A percentile compares a stretch with the other conserved stretches of the same genome.
These are phyloP conservation scores for Cadophora gregata DNA, from an alignment of 2,329 filamentous ascomycete species.

Conservation along the genomic window DNA sequence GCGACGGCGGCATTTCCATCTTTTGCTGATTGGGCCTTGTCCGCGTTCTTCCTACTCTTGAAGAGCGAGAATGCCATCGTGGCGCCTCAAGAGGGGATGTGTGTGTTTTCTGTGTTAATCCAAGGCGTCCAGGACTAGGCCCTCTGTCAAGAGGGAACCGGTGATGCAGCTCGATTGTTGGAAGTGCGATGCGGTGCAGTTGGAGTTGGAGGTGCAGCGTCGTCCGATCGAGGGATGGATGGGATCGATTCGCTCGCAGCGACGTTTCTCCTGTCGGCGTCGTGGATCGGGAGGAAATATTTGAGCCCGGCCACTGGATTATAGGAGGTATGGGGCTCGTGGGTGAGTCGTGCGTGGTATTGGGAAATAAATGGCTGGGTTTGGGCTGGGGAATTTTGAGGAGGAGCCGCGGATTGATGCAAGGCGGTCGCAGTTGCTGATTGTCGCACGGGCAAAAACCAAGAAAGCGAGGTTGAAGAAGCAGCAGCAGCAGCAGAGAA, in stretches of 20 bases:
- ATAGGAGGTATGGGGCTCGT: not conserved
- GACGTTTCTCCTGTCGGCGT: constrained; percentile 10
- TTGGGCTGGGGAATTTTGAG: not conserved
- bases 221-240: not conserved
- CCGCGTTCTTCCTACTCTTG: constrained; percentile 80
- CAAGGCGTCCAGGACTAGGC: not conserved
- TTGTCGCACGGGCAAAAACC: constrained; percentile 3
- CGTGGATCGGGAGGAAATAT: constrained; percentile 19
- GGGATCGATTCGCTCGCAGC: constrained; percentile 5
- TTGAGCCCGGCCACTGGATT: constrained; percentile 13
- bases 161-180: constrained; percentile 12
- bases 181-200: constrained; percentile 9
- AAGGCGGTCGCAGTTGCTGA: constrained; percentile 10
- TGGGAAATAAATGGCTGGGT: constrained; percentile 16
- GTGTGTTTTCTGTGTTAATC: not conserved
- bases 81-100: constrained; percentile 41
- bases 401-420: constrained; percentile 11
- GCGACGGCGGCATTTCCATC: constrained; percentile 31
- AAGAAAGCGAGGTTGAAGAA: not conserved
- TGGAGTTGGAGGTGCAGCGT: constrained; percentile 12
- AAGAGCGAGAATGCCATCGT: constrained; percentile 78
- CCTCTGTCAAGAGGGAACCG: not conserved
- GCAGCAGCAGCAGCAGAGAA: not conserved
- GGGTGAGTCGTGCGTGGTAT: constrained; percentile 20
- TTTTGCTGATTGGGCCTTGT: constrained; percentile 53